phyloP scores from a whole-genome alignment of 2,329 filamentous ascomycete species.

The Annulohypoxylon truncatum region DNA sequence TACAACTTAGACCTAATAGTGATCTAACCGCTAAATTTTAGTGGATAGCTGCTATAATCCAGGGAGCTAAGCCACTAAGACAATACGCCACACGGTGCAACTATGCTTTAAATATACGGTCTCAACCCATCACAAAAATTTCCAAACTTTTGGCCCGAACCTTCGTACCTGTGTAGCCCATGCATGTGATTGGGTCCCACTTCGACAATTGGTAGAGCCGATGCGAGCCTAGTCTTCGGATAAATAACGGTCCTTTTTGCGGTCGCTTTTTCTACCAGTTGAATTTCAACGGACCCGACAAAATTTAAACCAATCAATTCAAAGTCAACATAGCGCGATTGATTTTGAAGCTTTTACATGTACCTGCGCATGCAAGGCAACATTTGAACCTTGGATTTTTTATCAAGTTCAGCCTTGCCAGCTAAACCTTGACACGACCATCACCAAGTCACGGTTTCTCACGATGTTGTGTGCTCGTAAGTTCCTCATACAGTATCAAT shows the following conservation, averaged over 20 bases:
- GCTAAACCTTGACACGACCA: slow-evolving; percentile 17
- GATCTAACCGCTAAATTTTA: too few relatives aligned
- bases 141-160: too few relatives aligned
- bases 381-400: slow-evolving; percentile 37
- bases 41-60: too few relatives aligned
- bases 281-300: slow-evolving; percentile 5
- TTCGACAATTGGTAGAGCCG: neutral
- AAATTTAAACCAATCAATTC: slow-evolving; percentile 24
- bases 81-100: too few relatives aligned
- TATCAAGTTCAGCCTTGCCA: slow-evolving; percentile 26
- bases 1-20: too few relatives aligned
- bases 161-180: too few relatives aligned
- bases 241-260: neutral
- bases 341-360: slow-evolving; percentile 25
- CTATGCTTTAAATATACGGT: too few relatives aligned
- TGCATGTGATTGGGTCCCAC: slow-evolving; percentile 4
- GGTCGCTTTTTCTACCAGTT: neutral
- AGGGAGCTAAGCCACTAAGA: too few relatives aligned
- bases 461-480: slow-evolving; percentile 64
- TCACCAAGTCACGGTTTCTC: slow-evolving; percentile 27
- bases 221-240: neutral
- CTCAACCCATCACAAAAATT: too few relatives aligned
- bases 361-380: slow-evolving; percentile 7
- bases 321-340: slow-evolving; percentile 33
- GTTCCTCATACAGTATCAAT: neutral